Evolutionary conservation across 345 rosid genomes (phyloP), one percentile per base, ranked within the genome.

Genomic region (Populus euphratica): DNA sequence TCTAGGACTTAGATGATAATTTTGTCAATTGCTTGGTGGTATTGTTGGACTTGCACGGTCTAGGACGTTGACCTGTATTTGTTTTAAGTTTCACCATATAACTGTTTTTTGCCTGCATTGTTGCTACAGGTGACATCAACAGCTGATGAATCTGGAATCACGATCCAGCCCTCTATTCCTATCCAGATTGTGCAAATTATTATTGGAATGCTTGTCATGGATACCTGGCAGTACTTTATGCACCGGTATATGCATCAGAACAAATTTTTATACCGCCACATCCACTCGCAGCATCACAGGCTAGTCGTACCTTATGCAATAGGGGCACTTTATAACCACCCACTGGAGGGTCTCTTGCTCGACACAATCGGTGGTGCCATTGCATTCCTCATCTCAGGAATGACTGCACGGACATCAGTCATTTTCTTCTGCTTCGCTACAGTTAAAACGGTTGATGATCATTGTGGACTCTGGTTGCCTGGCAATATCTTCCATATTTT

Each of bases 171-270:
- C 4, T 81, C 91, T 0, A 64, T 87, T 76, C 81, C 70, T 36
- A 52, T 84, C 79, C 95, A 87, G 74, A 68, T 82, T 61, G 21
- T 87, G 82, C 92, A 91, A 78, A 77, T 89, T 69, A 36, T 87
- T 41, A 67, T 88, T 44, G 92, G 89, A 64, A 89, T 91, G 92
- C 77, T 91, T 54, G 86, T 89, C 50, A 88, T 89, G 90, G 94
- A 91, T 76, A 86, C 92, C 6, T 91, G 92, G 89, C 91, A 89
- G 77, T 91, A 91, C 70, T 91, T 91, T 81, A 89, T 87, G 68
- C 92, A 91, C 68, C 86, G 92, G 2, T 91, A 86, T 67, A 89
- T 91, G 92, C 94, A 91, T 80, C 92, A 86, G 77, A 91, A 91
- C 87, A 89, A 84, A 78, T 89, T 87, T 83, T 73, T 91, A 70